Base-by-base conservation (phyloP, 441 rosid species). In the Eruca vesicaria region DNA sequence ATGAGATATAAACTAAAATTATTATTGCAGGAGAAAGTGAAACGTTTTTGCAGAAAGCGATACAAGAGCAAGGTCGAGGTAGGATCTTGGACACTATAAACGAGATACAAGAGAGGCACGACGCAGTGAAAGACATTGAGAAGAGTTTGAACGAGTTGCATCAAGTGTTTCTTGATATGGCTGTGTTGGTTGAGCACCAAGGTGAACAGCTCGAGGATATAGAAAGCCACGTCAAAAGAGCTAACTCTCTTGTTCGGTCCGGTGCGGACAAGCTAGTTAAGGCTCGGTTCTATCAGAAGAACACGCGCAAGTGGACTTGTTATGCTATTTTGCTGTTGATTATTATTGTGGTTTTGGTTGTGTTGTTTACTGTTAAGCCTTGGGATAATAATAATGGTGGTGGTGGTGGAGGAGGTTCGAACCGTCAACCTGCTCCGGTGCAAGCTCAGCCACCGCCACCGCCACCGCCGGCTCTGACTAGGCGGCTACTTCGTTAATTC, bases 31-130 rank as follows among this genome's bases (percentile, higher is more conserved):
- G 99, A 9, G 97, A 92, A 78, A 92, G 99, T 48, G 99, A 94
- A 84, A 92, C 89, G 20, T 92, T 94, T 80, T 81, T 92, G 28
- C 97, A 89, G 66, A 94, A 88, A 60, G 98, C 99, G 6, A 92
- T 94, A 65, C 97, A 90, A 79, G 94, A 90, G 45, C 99, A 94
- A 77, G 99, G 98, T 20, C 85, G 97, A 14, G 97, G 97, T 2
- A 83, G 85, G 32, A 61, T 92, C 38, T 59, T 92, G 78, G 96
- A 94, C 77, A 88, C 98, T 0, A 90, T 90, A 12, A 87, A 85
- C 6, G 96, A 90, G 81, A 90, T 94, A 28, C 97, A 92, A 62
- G 97, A 94, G 80, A 89, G 97, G 63, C 97, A 94, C 9, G 97
- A 89, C 21, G 97, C 97, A 0, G 98, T 87, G 20, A 89, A 84